Percentiles rank a stretch among this genome's conserved stretches.
Conservation (phyloP, 2,329 filamentous ascomycete species). For the Chaetothyriales sp. region DNA sequence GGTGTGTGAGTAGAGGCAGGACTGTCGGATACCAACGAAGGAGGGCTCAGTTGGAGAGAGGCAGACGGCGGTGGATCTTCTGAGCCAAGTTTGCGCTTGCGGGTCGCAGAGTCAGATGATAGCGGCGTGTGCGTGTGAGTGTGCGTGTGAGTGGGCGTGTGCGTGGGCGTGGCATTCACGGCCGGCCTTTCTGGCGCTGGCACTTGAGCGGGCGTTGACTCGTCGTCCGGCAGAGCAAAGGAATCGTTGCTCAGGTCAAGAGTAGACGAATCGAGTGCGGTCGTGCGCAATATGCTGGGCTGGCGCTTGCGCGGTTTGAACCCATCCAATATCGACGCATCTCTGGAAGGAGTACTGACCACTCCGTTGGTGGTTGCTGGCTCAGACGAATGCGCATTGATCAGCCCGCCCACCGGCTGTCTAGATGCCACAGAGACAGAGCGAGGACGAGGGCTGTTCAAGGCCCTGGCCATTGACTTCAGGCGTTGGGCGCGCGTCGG, state of each 20-base stretch:
- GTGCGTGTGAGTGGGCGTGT: too few species aligned
- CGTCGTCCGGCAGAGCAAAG: conserved; percentile 14
- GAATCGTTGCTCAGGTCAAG: conserved; percentile 15
- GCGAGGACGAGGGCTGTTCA: conserved; percentile 1
- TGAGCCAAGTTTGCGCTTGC: conserved; percentile 14
- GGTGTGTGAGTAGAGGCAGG: conserved; percentile 1
- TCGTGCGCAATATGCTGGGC: conserved; percentile 14
- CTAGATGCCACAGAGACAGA: neutral
- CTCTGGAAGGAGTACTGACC: conserved; percentile 8
- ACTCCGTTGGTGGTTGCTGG: neutral
- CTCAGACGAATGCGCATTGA: neutral
- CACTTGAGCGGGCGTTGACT: conserved; percentile 10
- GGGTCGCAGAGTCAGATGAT: conserved; percentile 7
- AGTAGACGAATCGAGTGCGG: conserved; percentile 11
- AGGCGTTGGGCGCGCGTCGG: conserved; percentile 13
- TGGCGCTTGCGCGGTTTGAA: conserved; percentile 16
- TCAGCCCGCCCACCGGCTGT: neutral
- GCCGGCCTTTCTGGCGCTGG: neutral
- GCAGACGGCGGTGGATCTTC: conserved; percentile 2
- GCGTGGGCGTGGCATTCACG: conserved; percentile 2
- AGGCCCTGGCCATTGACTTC: conserved; percentile 9
- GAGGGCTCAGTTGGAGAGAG: neutral
- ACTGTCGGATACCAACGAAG: neutral
- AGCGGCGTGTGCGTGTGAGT: conserved; percentile 3
- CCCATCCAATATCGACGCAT: conserved; percentile 13